Conservation (phyloP, 2,329 filamentous ascomycete species). For the Huntiella omanensis region DNA sequence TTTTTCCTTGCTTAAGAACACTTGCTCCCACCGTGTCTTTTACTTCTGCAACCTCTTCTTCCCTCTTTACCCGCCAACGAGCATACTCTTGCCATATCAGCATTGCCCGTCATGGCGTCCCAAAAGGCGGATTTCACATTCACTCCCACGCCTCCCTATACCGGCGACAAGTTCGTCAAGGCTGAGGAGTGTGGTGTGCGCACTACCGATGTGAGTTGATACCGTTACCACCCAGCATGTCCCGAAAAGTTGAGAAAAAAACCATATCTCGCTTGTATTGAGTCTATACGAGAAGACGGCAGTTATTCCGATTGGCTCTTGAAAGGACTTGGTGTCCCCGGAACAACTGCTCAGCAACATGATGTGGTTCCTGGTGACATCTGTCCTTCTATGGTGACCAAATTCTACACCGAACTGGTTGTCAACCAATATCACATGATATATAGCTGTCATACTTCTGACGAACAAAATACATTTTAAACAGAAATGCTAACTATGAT, state of each 20-base stretch:
- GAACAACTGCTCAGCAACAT: too few relatives aligned
- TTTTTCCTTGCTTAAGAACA: neutral
- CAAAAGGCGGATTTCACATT: slow-evolving; percentile 24
- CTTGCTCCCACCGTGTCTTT: slow-evolving; percentile 1
- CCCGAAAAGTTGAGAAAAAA: too few relatives aligned
- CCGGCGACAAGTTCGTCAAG: slow-evolving; percentile 44
- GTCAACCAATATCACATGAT: neutral
- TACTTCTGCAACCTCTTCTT: slow-evolving; percentile 1
- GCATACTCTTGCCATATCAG: neutral
- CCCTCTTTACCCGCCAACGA: neutral
- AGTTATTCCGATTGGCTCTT: too few relatives aligned
- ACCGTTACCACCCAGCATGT: neutral
- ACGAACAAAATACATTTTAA: neutral
- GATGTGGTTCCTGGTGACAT: too few relatives aligned
- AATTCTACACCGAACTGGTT: too few relatives aligned
- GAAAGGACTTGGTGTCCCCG: too few relatives aligned
- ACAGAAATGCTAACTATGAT: slow-evolving; percentile 13
- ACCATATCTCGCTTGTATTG: too few relatives aligned
- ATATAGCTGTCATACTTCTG: neutral
- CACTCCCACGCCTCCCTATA: slow-evolving; percentile 22
- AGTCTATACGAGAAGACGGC: too few relatives aligned
- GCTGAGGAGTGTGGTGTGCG: slow-evolving; percentile 40
- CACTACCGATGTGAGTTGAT: slow-evolving; percentile 23
- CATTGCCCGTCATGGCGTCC: slow-evolving; percentile 11
- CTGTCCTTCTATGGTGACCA: too few relatives aligned